Evolutionary conservation across 306 rosid genomes (phyloP).

Genomic region (peach (Prunus persica)): Prunus_persica_NCBIv2 NC_034015.1:2584501-2585000

Average conservation of each 20-base stretch:
- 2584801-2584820: conserved; percentile 70
- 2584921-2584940: conserved; percentile 73
- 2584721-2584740: neutral
- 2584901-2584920: conserved; percentile 79
- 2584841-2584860: conserved; percentile 60
- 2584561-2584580: too few species aligned
- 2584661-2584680: neutral
- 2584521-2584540: too few species aligned
- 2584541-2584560: too few species aligned
- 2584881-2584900: conserved; percentile 89
- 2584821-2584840: conserved; percentile 54
- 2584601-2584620: too few species aligned
- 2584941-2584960: conserved; percentile 80
- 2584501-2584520: too few species aligned
- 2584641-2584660: neutral
- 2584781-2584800: conserved; percentile 71
- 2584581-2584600: too few species aligned
- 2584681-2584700: neutral
- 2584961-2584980: conserved; percentile 79
- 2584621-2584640: neutral
- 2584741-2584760: conserved; percentile 69
- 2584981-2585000: conserved; percentile 68
- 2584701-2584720: neutral
- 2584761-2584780: conserved; percentile 66
- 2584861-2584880: conserved; percentile 86